Percentiles rank a stretch among this genome's conserved stretches.
Conservation (phyloP, 139 green algal species). For the Zygnema cylindricum region DNA sequence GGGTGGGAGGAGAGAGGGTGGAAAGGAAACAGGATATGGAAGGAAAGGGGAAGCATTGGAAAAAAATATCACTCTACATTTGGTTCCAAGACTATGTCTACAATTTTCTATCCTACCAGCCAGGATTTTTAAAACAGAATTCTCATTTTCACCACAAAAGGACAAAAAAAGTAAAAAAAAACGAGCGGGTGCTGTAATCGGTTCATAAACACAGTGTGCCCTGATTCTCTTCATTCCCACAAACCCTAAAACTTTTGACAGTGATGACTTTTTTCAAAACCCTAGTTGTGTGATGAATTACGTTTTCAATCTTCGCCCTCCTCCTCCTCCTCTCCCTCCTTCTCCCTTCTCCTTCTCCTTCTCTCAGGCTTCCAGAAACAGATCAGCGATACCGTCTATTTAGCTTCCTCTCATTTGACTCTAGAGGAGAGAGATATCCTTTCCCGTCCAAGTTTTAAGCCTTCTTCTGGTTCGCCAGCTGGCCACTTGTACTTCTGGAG, state of each 20-base stretch:
- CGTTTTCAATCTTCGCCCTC: neutral
- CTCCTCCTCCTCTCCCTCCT: neutral
- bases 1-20: neutral
- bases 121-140: too few species aligned
- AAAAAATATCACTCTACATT: too few species aligned
- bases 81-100: too few species aligned
- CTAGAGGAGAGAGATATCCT: neutral
- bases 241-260: too few species aligned
- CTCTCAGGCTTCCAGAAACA: neutral
- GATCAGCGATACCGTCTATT: neutral
- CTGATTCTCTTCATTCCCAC: too few species aligned
- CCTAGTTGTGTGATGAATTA: too few species aligned
- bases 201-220: too few species aligned
- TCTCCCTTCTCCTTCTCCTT: neutral
- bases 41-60: slow-evolving; percentile 10
- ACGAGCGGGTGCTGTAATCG: too few species aligned
- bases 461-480: neutral
- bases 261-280: too few species aligned
- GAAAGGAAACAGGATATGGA: neutral
- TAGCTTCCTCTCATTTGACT: neutral
- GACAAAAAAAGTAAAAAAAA: too few species aligned
- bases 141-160: too few species aligned
- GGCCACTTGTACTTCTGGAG: slow-evolving; percentile 33
- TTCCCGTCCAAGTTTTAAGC: neutral
- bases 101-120: too few species aligned